Percentiles rank a stretch among this genome's conserved stretches.
phyloP scores from a whole-genome alignment of 345 rosid genomes.

The Reutealis trisperma region DNA sequence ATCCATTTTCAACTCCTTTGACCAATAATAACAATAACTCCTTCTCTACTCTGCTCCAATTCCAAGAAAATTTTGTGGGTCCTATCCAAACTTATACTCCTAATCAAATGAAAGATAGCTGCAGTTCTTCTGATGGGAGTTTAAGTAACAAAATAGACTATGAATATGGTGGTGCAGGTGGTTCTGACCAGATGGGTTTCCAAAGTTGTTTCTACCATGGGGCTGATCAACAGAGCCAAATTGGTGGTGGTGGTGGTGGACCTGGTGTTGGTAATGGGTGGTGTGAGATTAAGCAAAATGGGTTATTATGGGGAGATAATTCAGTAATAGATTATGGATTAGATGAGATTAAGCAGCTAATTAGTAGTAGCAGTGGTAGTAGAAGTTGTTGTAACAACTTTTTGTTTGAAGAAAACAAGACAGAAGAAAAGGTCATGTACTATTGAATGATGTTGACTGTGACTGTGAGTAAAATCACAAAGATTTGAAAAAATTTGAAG shows the following conservation, averaged over 20 bases:
- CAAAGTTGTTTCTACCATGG: slow-evolving; percentile 22
- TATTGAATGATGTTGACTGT: slow-evolving; percentile 42
- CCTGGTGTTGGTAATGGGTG: background rate
- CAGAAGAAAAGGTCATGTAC: slow-evolving; percentile 51
- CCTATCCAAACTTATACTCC: slow-evolving; percentile 18
- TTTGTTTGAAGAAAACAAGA: slow-evolving; percentile 63
- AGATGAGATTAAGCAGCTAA: slow-evolving; percentile 78
- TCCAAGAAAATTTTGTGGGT: slow-evolving; percentile 31
- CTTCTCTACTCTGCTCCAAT: slow-evolving; percentile 32
- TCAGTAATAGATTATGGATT: slow-evolving; percentile 54
- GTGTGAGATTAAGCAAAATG: slow-evolving; percentile 20
- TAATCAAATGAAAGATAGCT: slow-evolving; percentile 41
- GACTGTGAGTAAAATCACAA: slow-evolving; percentile 30
- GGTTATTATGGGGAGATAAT: slow-evolving; percentile 29
- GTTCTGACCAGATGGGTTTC: slow-evolving; percentile 26
- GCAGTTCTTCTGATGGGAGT: slow-evolving; percentile 69
- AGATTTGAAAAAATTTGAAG: slow-evolving; percentile 36
- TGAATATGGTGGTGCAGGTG: slow-evolving; percentile 17
- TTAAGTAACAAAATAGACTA: slow-evolving; percentile 40
- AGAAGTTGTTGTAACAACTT: slow-evolving; percentile 33
- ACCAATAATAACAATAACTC: slow-evolving; percentile 31
- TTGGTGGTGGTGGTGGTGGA: slow-evolving; percentile 19
- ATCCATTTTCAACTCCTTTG: slow-evolving; percentile 40
- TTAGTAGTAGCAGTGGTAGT: slow-evolving; percentile 37
- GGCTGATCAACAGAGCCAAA: slow-evolving; percentile 27